Conservation (phyloP, 306 rosid species). For the Adenanthera pavonina region DNA sequence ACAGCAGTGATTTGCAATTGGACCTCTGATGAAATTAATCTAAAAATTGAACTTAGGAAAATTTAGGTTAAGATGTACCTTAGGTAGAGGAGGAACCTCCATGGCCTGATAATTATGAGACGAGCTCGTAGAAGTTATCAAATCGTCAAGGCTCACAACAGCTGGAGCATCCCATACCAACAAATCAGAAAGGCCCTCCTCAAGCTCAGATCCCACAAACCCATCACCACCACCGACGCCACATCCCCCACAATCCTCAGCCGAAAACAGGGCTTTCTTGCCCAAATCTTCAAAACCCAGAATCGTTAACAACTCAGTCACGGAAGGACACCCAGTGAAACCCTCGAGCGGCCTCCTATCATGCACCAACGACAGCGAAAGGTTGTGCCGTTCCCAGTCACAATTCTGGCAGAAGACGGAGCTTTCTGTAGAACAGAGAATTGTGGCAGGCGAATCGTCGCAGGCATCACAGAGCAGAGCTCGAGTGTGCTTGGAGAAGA, state of each 20-base stretch:
- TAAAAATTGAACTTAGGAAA: slow-evolving; percentile 10
- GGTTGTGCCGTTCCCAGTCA: slow-evolving; percentile 72
- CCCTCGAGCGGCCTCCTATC: slow-evolving; percentile 80
- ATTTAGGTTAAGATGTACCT: slow-evolving; percentile 48
- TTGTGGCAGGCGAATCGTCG: slow-evolving; percentile 70
- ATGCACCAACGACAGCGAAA: slow-evolving; percentile 51
- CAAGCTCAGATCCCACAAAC: slow-evolving; percentile 42
- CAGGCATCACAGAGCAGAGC: slow-evolving; percentile 75
- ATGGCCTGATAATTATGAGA: slow-evolving; percentile 66
- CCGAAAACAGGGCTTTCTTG: slow-evolving; percentile 56
- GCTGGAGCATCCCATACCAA: slow-evolving; percentile 77
- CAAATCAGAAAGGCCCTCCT: slow-evolving; percentile 49
- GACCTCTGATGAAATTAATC: not conserved
- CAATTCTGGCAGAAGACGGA: slow-evolving; percentile 85
- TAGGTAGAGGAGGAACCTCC: slow-evolving; percentile 84
- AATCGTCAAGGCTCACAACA: slow-evolving; percentile 69
- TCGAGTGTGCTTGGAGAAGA: slow-evolving; percentile 84
- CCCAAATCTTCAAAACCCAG: slow-evolving; percentile 65
- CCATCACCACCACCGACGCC: slow-evolving; percentile 28
- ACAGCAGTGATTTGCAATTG: not conserved
- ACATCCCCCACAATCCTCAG: slow-evolving; percentile 26
- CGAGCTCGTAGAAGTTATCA: slow-evolving; percentile 61
- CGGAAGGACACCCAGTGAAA: slow-evolving; percentile 73
- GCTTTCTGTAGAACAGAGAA: slow-evolving; percentile 76
- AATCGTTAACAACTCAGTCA: slow-evolving; percentile 54